Evolutionary conservation across 371 early-diverging fungal species (phyloP).

Genomic region (Dinochytrium kinnereticum): DNA sequence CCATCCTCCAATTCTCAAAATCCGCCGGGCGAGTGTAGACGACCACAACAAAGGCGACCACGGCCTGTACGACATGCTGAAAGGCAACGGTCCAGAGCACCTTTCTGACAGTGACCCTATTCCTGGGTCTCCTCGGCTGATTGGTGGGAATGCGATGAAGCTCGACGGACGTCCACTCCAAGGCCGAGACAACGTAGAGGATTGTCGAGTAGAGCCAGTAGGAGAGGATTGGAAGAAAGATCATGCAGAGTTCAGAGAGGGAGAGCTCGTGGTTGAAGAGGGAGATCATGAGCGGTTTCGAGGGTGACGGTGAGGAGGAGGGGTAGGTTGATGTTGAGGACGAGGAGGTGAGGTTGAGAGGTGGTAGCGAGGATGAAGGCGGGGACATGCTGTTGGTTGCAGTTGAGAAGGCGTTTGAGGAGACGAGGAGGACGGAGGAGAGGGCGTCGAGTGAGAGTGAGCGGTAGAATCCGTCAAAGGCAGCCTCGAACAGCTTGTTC

Average conservation of each 20-base stretch:
- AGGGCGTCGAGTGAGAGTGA: background rate
- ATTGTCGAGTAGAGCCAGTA: conserved; percentile 75
- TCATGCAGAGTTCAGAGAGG: conserved; percentile 35
- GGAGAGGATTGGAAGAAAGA: conserved; percentile 64
- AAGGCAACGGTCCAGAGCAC: conserved; percentile 40
- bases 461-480: too few relatives aligned
- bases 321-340: background rate
- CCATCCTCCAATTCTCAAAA: conserved; percentile 35
- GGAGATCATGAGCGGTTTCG: background rate
- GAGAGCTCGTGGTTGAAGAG: background rate
- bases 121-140: conserved; percentile 64
- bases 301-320: background rate
- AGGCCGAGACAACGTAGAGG: conserved; percentile 64
- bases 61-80: conserved; percentile 46
- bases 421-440: background rate
- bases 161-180: conserved; percentile 69
- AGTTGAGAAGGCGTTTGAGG: background rate
- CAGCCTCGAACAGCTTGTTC: too few relatives aligned
- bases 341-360: background rate
- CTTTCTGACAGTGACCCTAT: conserved; percentile 62
- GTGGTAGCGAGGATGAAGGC: background rate
- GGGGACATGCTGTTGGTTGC: too few relatives aligned
- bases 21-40: conserved; percentile 35
- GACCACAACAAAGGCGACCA: conserved; percentile 42
- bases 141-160: conserved; percentile 73